These are phyloP conservation scores for Wickerhamomyces alni DNA, from an alignment of 805 yeast species.

Conservation along the genomic window DNA sequence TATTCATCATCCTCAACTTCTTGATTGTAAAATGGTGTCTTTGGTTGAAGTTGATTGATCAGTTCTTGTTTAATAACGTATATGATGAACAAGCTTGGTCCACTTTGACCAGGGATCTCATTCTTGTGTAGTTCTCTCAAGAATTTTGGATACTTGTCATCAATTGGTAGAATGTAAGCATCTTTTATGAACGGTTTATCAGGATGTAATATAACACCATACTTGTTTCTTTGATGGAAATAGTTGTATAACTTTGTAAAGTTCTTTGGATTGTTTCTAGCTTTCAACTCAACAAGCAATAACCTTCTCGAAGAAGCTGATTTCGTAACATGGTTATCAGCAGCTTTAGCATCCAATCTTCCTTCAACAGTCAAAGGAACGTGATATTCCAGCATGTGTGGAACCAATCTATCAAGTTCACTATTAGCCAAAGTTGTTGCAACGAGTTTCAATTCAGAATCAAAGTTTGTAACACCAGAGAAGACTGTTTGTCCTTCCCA, in stretches of 20 bases:
- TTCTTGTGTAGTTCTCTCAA: conserved; percentile 5
- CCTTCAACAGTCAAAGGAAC: conserved; percentile 50
- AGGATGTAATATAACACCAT: conserved; percentile 38
- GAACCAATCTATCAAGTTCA: conserved; percentile 12
- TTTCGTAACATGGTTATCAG: conserved; percentile 49
- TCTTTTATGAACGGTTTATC: conserved; percentile 38
- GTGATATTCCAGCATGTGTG: conserved; percentile 21
- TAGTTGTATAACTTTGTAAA: conserved; percentile 26
- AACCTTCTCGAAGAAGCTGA: conserved; percentile 46
- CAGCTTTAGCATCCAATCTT: conserved; percentile 47
- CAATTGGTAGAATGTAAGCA: conserved; percentile 34
- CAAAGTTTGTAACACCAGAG: conserved; percentile 43
- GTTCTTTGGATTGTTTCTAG: conserved; percentile 16
- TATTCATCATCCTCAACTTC: not conserved
- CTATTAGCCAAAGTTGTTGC: conserved; percentile 24
- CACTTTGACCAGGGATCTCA: not conserved
- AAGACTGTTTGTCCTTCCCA: conserved; percentile 47
- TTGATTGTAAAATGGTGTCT: not conserved
- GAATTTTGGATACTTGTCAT: conserved; percentile 15
- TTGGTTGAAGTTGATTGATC: not conserved
- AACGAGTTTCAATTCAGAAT: conserved; percentile 22
- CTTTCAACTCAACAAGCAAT: conserved; percentile 39
- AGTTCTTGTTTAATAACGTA: conserved; percentile 20
- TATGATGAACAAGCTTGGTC: conserved; percentile 13
- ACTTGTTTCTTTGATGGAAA: conserved; percentile 30